Conservation (phyloP, 2,329 filamentous ascomycete genomes). For the Colletotrichum caudatum region DNA sequence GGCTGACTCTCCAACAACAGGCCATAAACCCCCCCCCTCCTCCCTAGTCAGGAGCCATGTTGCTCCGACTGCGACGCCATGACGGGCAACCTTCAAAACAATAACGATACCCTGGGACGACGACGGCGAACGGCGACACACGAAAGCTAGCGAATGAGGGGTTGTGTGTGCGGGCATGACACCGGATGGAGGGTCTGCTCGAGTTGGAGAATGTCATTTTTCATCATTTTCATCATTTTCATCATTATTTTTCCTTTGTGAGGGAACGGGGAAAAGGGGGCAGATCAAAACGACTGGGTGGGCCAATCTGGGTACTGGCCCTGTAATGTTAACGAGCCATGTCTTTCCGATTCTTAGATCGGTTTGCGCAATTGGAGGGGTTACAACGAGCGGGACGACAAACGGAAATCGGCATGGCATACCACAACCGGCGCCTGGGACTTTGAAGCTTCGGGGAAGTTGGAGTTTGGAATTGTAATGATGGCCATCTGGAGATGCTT, state of each 20-base stretch:
- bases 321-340: conserved; percentile 40
- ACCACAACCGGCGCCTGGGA: conserved; percentile 27
- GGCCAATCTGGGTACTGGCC: conserved; percentile 40
- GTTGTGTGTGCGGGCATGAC: conserved; percentile 19
- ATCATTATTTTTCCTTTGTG: conserved; percentile 12
- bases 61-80: conserved; percentile 27
- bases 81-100: conserved; percentile 23
- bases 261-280: conserved; percentile 25
- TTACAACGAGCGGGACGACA: conserved; percentile 4
- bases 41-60: conserved; percentile 22
- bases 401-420: conserved; percentile 28
- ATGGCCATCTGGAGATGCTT: conserved; percentile 25
- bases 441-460: conserved; percentile 7
- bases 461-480: conserved; percentile 36
- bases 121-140: conserved; percentile 38
- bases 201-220: conserved; percentile 37
- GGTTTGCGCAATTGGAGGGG: conserved; percentile 26
- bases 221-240: conserved; percentile 9
- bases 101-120: conserved; percentile 40
- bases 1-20: conserved; percentile 29
- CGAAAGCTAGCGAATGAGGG: conserved; percentile 16
- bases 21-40: conserved; percentile 9
- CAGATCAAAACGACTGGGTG: conserved; percentile 30
- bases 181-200: conserved; percentile 28
- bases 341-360: conserved; percentile 38